Evolutionary conservation across 2,329 filamentous ascomycete genomes (phyloP).

Genomic region (Colletotrichum tanaceti): DNA sequence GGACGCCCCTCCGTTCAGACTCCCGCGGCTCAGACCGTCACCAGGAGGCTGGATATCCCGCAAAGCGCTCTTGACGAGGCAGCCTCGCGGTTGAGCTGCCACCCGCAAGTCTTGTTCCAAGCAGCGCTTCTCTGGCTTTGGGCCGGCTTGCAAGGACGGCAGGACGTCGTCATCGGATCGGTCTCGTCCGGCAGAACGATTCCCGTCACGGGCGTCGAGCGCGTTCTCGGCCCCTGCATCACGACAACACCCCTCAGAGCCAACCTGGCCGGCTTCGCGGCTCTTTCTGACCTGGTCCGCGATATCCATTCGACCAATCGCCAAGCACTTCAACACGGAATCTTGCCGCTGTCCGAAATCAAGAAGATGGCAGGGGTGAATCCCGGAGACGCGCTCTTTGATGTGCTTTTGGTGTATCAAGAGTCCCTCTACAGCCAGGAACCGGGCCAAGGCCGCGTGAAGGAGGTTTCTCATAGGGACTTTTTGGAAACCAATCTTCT

Average conservation of each 20-base stretch:
- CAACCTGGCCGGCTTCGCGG: conserved; percentile 63
- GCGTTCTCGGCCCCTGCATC: conserved; percentile 83
- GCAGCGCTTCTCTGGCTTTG: conserved; percentile 76
- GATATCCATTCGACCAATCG: conserved; percentile 75
- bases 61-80: conserved; percentile 49
- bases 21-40: conserved; percentile 45
- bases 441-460: conserved; percentile 52
- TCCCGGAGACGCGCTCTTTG: conserved; percentile 73
- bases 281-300: conserved; percentile 70
- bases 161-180: conserved; percentile 79
- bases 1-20: conserved; percentile 44
- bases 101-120: conserved; percentile 81
- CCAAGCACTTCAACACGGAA: conserved; percentile 71
- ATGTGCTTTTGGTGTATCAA: conserved; percentile 86
- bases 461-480: conserved; percentile 72
- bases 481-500: conserved; percentile 80
- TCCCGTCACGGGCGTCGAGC: conserved; percentile 76
- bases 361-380: conserved; percentile 68
- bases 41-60: conserved; percentile 50
- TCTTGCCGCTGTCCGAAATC: conserved; percentile 76
- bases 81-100: conserved; percentile 59
- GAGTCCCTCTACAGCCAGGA: conserved; percentile 67
- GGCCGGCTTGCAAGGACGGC: conserved; percentile 69
- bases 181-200: conserved; percentile 85
- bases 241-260: conserved; percentile 79